Evolutionary conservation across 306 rosid species (phyloP).

Genomic region (Inga oerstediana): DNA sequence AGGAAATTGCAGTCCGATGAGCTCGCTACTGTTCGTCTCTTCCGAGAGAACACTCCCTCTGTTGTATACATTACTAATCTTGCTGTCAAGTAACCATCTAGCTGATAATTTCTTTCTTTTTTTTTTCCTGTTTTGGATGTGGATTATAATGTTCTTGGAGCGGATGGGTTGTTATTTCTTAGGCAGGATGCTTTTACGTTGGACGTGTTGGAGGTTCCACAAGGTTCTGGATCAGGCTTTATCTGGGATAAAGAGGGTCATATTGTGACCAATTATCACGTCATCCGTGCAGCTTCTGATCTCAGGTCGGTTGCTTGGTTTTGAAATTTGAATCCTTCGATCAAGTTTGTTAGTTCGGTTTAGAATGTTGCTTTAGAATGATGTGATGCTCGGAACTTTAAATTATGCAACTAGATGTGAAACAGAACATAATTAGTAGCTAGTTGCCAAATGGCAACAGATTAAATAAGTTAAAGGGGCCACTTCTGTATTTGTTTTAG

Average conservation of each 20-base stretch:
- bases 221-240: slow-evolving; percentile 3
- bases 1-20: slow-evolving; percentile 7
- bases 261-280: slow-evolving; percentile 3
- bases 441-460: not conserved
- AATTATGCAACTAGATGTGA: not conserved
- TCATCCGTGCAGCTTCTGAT: not conserved
- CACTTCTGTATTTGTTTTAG: not conserved
- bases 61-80: not conserved
- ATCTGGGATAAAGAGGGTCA: not conserved
- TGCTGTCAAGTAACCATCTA: not conserved
- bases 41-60: not conserved
- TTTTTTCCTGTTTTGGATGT: not conserved
- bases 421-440: not conserved
- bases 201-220: not conserved
- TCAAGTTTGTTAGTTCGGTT: not conserved
- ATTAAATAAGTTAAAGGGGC: not conserved
- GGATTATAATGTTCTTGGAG: not conserved
- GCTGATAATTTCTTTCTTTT: not conserved
- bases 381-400: not conserved
- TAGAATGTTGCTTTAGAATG: not conserved
- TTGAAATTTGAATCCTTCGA: not conserved
- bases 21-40: not conserved
- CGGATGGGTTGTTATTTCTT: not conserved
- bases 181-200: slow-evolving; percentile 8
- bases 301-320: not conserved